phyloP scores from a whole-genome alignment of 2,329 filamentous ascomycete species.

The Endoconidiophora laricicola region DNA sequence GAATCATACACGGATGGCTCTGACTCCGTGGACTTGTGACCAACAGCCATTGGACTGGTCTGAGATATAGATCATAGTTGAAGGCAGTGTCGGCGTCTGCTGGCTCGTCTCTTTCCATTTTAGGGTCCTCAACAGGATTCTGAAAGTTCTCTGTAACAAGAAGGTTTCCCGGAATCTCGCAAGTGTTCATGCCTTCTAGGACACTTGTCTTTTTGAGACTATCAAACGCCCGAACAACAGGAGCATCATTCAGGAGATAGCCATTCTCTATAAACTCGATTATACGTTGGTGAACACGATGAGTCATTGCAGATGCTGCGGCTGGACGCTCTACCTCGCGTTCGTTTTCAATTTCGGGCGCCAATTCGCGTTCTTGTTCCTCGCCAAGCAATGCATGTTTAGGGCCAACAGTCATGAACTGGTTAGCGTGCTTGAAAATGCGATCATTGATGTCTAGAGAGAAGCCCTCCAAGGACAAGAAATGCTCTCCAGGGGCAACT shows the following conservation, averaged over 20 bases:
- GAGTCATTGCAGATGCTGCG: slow-evolving; percentile 21
- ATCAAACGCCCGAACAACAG: slow-evolving; percentile 29
- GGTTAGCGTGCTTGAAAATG: background rate
- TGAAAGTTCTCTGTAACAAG: slow-evolving; percentile 35
- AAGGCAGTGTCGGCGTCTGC: background rate
- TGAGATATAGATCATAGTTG: slow-evolving; percentile 28
- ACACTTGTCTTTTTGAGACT: slow-evolving; percentile 26
- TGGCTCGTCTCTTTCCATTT: background rate
- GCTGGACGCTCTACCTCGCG: slow-evolving; percentile 34
- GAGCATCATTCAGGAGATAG: slow-evolving; percentile 15
- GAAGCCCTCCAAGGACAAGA: background rate
- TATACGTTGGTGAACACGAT: slow-evolving; percentile 29
- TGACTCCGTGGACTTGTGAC: background rate
- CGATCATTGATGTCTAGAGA: background rate
- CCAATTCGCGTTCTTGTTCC: slow-evolving; percentile 53
- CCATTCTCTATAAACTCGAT: slow-evolving; percentile 24
- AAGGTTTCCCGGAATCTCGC: slow-evolving; percentile 23
- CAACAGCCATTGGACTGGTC: slow-evolving; percentile 38
- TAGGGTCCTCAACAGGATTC: slow-evolving; percentile 22
- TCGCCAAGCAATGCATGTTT: slow-evolving; percentile 30
- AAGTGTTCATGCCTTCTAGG: slow-evolving; percentile 18
- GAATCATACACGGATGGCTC: slow-evolving; percentile 22
- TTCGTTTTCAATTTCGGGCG: slow-evolving; percentile 47
- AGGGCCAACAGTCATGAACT: background rate
- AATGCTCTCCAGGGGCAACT: background rate